Base-by-base conservation (phyloP, 805 yeast species). In the Wickerhamomyces rabaulensis region DNA sequence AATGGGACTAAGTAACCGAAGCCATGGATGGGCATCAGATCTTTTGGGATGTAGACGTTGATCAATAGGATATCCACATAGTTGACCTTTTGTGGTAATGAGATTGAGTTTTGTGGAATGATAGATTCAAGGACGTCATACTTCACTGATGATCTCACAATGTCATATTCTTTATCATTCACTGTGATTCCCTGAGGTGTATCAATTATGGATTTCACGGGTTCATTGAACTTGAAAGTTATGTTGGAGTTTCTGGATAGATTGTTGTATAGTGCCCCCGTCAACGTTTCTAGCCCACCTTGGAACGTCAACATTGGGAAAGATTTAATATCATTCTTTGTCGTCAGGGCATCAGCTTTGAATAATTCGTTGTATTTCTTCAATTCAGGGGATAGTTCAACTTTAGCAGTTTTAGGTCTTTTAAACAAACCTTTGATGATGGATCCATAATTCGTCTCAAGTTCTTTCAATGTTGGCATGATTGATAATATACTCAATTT, bases 1-100 rank as follows among this genome's bases (percentile, higher is more conserved):
- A 62, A 56, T 8, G 99, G 99, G 9, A 91, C 85, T 41, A 92
- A 73, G 55, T 85, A 88, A 2, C 99, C 99, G 72, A 92, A 92
- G 35, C 97, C 96, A 48, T 75, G 71, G 27, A 67, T 62, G 4
- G 65, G 57, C n/a, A 79, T 69, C 19, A 66, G 63, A 54, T 67
- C 67, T 41, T 58, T 63, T 36, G 81, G 79, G 40, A 81, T 63
- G 64, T 75, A 86, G 29, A 86, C 70, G 56, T 94, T 91, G 20
- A 82, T 86, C 45, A 92, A 73, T 20, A 81, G 75, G 16, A 94
- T 74, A n/a, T 64, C 62, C 9, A 64, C 57, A 38, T 51, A 56
- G 19, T 55, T 48, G 22, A 70, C 45, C 15, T 55, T 46, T 2
- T 58, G 39, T 4, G 57, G 53, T 13, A 64, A 41, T 3, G 22